phyloP scores from a whole-genome alignment of 108 stramenopile genomes.

The Cyclotella atomus region DNA sequence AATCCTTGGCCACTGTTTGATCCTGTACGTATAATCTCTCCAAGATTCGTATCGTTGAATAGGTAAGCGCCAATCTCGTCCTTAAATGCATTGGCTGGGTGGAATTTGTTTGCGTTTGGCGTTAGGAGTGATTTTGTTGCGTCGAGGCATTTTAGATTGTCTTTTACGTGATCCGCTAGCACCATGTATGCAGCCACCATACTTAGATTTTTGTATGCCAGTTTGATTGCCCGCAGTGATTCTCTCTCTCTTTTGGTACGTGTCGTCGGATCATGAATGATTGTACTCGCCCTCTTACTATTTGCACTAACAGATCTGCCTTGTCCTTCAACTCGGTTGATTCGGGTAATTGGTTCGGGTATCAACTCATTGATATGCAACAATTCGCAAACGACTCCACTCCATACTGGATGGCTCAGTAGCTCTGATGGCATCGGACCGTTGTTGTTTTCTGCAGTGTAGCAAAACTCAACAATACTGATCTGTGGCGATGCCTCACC shows the following conservation, averaged over 20 bases:
- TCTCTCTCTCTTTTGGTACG: neutral
- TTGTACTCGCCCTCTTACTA: neutral
- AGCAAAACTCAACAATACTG: too few species aligned
- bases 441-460: too few species aligned
- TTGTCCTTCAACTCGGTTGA: too few species aligned
- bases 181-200: slow-evolving; percentile 6
- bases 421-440: too few species aligned
- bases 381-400: too few species aligned
- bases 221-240: slow-evolving; percentile 4
- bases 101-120: neutral
- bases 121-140: neutral
- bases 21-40: slow-evolving; percentile 1
- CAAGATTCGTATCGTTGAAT: neutral
- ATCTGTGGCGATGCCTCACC: too few species aligned
- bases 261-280: neutral
- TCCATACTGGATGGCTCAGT: too few species aligned
- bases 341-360: too few species aligned
- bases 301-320: too few species aligned
- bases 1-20: neutral
- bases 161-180: neutral
- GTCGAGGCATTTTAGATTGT: neutral
- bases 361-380: too few species aligned
- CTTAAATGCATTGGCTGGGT: neutral
- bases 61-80: slow-evolving; percentile 7
- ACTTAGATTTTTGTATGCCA: slow-evolving; percentile 1